Conservation (phyloP, 2,329 filamentous ascomycete genomes). For the Sclerotiophoma versabilis region DNA sequence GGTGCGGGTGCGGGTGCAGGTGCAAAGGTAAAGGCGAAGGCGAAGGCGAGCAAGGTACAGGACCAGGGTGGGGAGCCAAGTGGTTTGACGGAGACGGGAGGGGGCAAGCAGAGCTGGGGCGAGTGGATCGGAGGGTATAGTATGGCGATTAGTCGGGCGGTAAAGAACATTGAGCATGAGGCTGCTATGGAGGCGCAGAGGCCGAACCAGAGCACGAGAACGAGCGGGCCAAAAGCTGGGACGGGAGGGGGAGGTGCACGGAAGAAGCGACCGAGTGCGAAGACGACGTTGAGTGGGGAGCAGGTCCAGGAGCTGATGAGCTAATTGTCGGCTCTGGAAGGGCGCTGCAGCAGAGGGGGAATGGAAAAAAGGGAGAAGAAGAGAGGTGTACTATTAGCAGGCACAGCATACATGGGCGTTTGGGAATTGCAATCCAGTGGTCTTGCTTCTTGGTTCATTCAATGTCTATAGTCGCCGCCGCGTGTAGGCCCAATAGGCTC, state of each 20-base stretch:
- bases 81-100: slow-evolving; percentile 15
- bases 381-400: not conserved
- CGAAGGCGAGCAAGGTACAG: not conserved
- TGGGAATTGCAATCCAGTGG: not conserved
- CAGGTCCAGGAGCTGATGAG: slow-evolving; percentile 38
- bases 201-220: slow-evolving; percentile 1
- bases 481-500: slow-evolving; percentile 68
- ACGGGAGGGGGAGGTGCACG: slow-evolving; percentile 18
- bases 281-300: slow-evolving; percentile 34
- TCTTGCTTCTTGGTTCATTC: not conserved
- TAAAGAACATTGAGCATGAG: slow-evolving; percentile 48
- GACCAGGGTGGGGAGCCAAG: not conserved
- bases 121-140: slow-evolving; percentile 51
- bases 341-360: too few species aligned
- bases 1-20: too few species aligned
- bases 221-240: not conserved
- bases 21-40: too few species aligned
- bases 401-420: not conserved
- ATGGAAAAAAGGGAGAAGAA: too few species aligned
- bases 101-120: slow-evolving; percentile 41
- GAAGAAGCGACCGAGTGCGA: slow-evolving; percentile 30
- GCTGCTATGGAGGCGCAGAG: slow-evolving; percentile 40
- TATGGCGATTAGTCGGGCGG: slow-evolving; percentile 44
- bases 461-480: slow-evolving; percentile 54
- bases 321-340: not conserved